Conservation (phyloP, 768 basidiomycete genomes). For the Vararia minispora region DNA sequence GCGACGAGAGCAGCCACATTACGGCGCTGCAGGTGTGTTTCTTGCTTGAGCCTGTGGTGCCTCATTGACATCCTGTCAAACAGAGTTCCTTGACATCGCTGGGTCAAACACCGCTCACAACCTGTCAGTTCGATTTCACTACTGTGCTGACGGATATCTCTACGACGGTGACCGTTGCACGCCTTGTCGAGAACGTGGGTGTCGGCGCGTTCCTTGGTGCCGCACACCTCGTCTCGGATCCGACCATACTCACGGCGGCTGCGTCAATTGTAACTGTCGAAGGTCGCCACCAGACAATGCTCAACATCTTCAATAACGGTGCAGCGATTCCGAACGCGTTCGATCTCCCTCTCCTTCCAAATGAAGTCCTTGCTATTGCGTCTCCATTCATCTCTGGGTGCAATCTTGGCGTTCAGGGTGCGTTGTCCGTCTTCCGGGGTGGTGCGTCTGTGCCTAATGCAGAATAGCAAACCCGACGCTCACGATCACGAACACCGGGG, state of each 20-base stretch:
- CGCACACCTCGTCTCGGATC: constrained; percentile 47
- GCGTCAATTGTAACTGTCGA: constrained; percentile 68
- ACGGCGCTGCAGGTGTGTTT: constrained; percentile 35
- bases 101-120: constrained; percentile 42
- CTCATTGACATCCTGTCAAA: neutral
- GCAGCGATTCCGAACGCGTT: constrained; percentile 57
- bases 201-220: constrained; percentile 68
- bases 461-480: constrained; percentile 46
- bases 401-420: constrained; percentile 44
- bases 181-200: constrained; percentile 64
- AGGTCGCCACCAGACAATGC: constrained; percentile 67
- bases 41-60: neutral
- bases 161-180: constrained; percentile 60
- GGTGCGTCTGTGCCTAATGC: neutral
- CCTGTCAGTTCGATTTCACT: constrained; percentile 61
- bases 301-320: constrained; percentile 58
- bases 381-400: constrained; percentile 59
- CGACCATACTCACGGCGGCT: constrained; percentile 48
- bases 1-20: constrained; percentile 52
- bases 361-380: constrained; percentile 62
- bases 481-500: constrained; percentile 47
- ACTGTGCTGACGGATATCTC: constrained; percentile 48
- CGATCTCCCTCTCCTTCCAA: constrained; percentile 55
- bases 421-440: constrained; percentile 10
- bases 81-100: constrained; percentile 40